Conservation (phyloP, 2,329 filamentous ascomycete genomes). For the Exophiala aquamarina region DNA sequence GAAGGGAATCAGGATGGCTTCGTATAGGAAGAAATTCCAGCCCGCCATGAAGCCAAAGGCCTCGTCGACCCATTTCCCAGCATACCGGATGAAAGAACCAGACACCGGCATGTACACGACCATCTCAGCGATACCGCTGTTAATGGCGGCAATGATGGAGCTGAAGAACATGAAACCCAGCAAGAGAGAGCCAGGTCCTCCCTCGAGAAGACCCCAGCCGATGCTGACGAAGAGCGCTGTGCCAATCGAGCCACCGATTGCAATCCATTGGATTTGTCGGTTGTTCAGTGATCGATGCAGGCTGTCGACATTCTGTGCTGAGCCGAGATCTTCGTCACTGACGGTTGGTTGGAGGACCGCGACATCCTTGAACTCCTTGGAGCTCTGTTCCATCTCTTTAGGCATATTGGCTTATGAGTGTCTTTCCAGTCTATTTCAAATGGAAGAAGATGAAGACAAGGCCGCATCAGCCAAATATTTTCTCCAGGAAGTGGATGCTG, state of each 20-base stretch:
- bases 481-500: too few relatives aligned
- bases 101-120: constrained; percentile 42
- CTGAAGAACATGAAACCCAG: constrained; percentile 34
- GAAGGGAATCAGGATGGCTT: constrained; percentile 37
- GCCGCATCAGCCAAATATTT: too few relatives aligned
- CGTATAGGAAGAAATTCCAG: constrained; percentile 50
- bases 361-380: constrained; percentile 1
- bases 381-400: neutral
- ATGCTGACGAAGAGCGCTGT: constrained; percentile 37
- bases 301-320: constrained; percentile 2
- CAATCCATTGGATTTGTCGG: constrained; percentile 16
- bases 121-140: constrained; percentile 46
- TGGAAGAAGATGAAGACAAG: too few relatives aligned
- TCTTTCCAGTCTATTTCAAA: too few relatives aligned
- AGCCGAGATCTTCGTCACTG: constrained; percentile 1
- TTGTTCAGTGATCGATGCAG: constrained; percentile 13
- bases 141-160: constrained; percentile 34
- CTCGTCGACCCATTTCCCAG: constrained; percentile 44
- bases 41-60: constrained; percentile 44
- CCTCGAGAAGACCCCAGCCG: constrained; percentile 33
- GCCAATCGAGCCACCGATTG: constrained; percentile 38
- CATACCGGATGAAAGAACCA: constrained; percentile 39
- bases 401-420: too few relatives aligned
- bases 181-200: constrained; percentile 36
- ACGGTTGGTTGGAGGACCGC: neutral